Conservation (phyloP, 176 grass and related monocot genomes). For the Echinochloa phyllopogon region DNA sequence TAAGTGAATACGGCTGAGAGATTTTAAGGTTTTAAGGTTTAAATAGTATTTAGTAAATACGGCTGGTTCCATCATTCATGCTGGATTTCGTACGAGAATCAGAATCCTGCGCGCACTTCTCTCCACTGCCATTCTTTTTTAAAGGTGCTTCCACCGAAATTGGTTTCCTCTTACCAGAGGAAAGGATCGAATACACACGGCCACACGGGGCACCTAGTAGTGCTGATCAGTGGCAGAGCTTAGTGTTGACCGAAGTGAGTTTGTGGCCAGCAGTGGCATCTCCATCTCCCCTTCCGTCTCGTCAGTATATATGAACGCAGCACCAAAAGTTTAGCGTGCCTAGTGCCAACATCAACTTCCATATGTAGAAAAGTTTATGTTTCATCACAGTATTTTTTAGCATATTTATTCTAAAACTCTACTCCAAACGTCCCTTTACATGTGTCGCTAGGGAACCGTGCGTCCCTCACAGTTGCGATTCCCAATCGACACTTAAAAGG, state of each 20-base stretch:
- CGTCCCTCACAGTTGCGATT: no score
- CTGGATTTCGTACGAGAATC: constrained; percentile 17
- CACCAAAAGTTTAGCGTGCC: background rate
- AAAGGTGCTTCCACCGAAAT: constrained; percentile 38
- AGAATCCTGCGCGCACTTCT: constrained; percentile 28
- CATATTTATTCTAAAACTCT: background rate
- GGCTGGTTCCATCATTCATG: background rate
- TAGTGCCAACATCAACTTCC: background rate
- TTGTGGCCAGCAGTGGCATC: background rate
- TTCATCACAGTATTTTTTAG: background rate
- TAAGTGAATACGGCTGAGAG: background rate
- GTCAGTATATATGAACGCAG: background rate
- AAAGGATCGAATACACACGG: background rate
- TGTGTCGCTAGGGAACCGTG: no score
- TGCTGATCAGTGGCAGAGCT: background rate
- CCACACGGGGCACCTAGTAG: background rate
- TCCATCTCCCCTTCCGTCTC: background rate
- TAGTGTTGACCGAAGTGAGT: background rate
- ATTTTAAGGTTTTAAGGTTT: no score
- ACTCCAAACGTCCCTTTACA: no score
- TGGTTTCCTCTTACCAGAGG: background rate
- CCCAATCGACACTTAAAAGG: no score
- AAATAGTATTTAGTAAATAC: background rate
- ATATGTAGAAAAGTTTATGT: background rate
- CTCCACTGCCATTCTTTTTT: constrained; percentile 38